A percentile compares a stretch with the other conserved stretches of the same genome.
These are phyloP conservation scores for Fusarium sp. DNA, from an alignment of 2,329 filamentous ascomycete genomes.

Conservation along the genomic window DNA sequence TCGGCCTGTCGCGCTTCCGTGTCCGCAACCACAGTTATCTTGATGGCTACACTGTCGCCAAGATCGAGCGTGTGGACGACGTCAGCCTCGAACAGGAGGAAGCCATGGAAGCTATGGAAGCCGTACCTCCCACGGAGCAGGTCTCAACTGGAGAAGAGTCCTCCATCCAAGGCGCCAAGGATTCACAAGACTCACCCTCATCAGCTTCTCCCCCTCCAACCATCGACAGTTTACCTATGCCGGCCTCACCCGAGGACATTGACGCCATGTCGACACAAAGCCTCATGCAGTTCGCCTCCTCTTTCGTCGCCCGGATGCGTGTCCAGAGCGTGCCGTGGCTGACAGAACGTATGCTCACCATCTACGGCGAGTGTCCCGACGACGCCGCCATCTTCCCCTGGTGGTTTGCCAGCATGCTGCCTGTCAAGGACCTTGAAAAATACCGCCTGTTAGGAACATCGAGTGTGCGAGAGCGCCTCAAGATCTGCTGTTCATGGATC, in stretches of 20 bases:
- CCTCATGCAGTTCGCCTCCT: slow-evolving; percentile 72
- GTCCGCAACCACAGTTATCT: slow-evolving; percentile 72
- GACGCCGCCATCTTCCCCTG: slow-evolving; percentile 86
- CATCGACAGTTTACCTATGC: not conserved
- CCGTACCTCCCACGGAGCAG: slow-evolving; percentile 20
- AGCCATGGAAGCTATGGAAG: slow-evolving; percentile 76
- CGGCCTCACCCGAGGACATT: slow-evolving; percentile 25
- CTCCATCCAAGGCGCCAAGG: slow-evolving; percentile 6
- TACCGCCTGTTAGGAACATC: slow-evolving; percentile 79
- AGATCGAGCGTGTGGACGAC: slow-evolving; percentile 82
- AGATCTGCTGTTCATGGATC: slow-evolving; percentile 86
- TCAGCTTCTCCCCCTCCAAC: not conserved
- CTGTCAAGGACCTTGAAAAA: slow-evolving; percentile 81
- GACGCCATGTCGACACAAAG: slow-evolving; percentile 74
- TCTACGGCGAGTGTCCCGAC: slow-evolving; percentile 81
- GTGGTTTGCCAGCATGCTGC: slow-evolving; percentile 89
- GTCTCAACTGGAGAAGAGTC: not conserved
- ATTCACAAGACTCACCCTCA: not conserved
- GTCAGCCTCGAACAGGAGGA: slow-evolving; percentile 86
- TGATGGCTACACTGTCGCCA: slow-evolving; percentile 84
- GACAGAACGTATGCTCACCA: slow-evolving; percentile 74
- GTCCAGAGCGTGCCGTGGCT: slow-evolving; percentile 79
- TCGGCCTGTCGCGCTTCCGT: slow-evolving; percentile 81
- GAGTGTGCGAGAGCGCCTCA: slow-evolving; percentile 83
- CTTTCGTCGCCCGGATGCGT: slow-evolving; percentile 78